Conservation (phyloP, 2,329 filamentous ascomycete genomes). For the Colletotrichum kahawae region DNA sequence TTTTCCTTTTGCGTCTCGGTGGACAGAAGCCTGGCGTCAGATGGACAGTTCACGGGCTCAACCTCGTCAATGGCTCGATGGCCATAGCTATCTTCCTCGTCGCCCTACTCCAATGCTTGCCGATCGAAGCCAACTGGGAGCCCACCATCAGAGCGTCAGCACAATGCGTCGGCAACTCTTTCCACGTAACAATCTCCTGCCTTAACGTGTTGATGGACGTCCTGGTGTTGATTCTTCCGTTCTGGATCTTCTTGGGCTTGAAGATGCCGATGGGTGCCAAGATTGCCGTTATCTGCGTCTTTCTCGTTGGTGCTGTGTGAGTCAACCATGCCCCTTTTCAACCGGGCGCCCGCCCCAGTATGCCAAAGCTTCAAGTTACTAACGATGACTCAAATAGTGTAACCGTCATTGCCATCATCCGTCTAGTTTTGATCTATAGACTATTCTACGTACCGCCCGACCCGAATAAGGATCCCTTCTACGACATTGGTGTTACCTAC, state of each 20-base stretch:
- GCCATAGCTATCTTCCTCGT: constrained; percentile 36
- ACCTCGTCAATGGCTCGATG: constrained; percentile 34
- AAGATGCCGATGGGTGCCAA: constrained; percentile 43
- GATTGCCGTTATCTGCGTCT: constrained; percentile 43
- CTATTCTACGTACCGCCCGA: constrained; percentile 25
- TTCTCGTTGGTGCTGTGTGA: constrained; percentile 41
- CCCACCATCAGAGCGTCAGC: constrained; percentile 21
- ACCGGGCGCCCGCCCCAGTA: no score
- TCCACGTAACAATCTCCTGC: neutral
- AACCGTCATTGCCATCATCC: constrained; percentile 35
- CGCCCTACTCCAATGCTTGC: constrained; percentile 39
- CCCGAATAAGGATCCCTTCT: constrained; percentile 29
- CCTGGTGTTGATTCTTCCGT: constrained; percentile 39
- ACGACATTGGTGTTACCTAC: constrained; percentile 34
- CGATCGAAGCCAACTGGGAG: constrained; percentile 34
- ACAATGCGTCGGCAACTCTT: neutral
- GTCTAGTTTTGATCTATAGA: constrained; percentile 33
- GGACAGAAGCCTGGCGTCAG: constrained; percentile 38
- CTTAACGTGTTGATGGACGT: constrained; percentile 40
- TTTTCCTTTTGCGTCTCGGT: constrained; percentile 49
- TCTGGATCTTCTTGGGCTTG: constrained; percentile 44
- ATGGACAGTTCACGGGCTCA: constrained; percentile 32
- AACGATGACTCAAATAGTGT: constrained; percentile 27
- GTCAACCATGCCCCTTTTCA: constrained; percentile 16
- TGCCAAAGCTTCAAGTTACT: neutral